Evolutionary conservation across 164 flowering plant genomes (phyloP).

Genomic region (Magnolia sinica): DNA sequence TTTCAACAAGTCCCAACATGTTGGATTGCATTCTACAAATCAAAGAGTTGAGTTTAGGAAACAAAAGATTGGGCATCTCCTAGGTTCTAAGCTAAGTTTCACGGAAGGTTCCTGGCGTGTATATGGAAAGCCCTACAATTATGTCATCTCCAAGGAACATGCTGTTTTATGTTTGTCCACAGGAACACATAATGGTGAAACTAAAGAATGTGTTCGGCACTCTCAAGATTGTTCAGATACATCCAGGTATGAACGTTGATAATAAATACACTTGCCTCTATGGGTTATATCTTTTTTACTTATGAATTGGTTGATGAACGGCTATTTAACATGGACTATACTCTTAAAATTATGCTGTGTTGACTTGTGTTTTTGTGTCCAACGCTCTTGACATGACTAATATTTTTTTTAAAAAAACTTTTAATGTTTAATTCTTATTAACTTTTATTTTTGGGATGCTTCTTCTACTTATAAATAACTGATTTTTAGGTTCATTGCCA

Average conservation of each 20-base stretch:
- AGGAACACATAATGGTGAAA: constrained; percentile 43
- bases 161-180: constrained; percentile 43
- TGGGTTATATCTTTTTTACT: background rate
- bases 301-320: background rate
- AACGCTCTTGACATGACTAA: too few relatives aligned
- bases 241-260: constrained; percentile 40
- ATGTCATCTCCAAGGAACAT: constrained; percentile 22
- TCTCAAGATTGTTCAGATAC: constrained; percentile 37
- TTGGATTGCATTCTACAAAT: constrained; percentile 17
- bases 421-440: too few relatives aligned
- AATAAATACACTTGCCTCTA: background rate
- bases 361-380: too few relatives aligned
- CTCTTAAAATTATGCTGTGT: too few relatives aligned
- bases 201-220: constrained; percentile 38
- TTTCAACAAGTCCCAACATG: constrained; percentile 35
- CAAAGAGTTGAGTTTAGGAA: constrained; percentile 35
- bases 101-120: constrained; percentile 19
- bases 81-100: constrained; percentile 24
- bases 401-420: too few relatives aligned
- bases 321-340: background rate
- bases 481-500: too few relatives aligned
- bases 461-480: too few relatives aligned
- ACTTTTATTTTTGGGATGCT: too few relatives aligned
- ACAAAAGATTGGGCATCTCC: constrained; percentile 26
- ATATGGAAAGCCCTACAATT: constrained; percentile 29